phyloP scores from a whole-genome alignment of 2,329 filamentous ascomycete genomes.

The Rutstroemia sp. region DNA sequence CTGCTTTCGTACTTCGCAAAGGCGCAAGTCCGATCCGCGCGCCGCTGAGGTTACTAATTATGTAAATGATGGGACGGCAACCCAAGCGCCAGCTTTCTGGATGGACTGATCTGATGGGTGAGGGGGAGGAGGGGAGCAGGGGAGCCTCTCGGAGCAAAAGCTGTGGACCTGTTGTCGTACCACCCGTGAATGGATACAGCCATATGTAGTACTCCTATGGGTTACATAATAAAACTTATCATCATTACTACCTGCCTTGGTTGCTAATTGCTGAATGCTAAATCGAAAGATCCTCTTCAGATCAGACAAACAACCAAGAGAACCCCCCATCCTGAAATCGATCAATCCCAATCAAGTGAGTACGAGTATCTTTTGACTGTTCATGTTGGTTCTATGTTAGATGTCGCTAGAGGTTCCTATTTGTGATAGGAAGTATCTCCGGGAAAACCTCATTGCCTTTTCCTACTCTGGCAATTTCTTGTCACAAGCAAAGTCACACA shows the following conservation, averaged over 20 bases:
- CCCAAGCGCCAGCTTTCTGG: neutral
- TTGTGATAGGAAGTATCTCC: conserved; percentile 1
- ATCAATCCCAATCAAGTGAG: too few relatives aligned
- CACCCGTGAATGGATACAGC: neutral
- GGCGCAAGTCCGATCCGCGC: neutral
- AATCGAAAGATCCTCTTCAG: neutral
- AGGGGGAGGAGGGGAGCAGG: neutral
- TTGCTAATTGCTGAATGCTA: neutral
- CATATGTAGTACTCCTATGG: neutral
- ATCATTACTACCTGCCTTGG: neutral
- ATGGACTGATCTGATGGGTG: neutral
- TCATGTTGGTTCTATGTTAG: neutral
- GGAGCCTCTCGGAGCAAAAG: conserved; percentile 7
- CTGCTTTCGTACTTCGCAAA: neutral
- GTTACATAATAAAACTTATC: neutral
- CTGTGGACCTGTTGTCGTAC: conserved; percentile 8
- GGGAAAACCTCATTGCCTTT: neutral
- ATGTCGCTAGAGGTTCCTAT: neutral
- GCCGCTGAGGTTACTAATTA: neutral
- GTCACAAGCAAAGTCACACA: neutral
- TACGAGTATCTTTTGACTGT: neutral
- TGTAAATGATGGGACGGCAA: neutral
- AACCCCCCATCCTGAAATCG: neutral
- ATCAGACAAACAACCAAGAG: neutral
- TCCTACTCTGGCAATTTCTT: neutral